A percentile compares a stretch with the other conserved stretches of the same genome.
These are phyloP conservation scores for Coemansia brasiliensis DNA, from an alignment of 192 early-diverging fungal genomes.

Conservation along the genomic window DNA sequence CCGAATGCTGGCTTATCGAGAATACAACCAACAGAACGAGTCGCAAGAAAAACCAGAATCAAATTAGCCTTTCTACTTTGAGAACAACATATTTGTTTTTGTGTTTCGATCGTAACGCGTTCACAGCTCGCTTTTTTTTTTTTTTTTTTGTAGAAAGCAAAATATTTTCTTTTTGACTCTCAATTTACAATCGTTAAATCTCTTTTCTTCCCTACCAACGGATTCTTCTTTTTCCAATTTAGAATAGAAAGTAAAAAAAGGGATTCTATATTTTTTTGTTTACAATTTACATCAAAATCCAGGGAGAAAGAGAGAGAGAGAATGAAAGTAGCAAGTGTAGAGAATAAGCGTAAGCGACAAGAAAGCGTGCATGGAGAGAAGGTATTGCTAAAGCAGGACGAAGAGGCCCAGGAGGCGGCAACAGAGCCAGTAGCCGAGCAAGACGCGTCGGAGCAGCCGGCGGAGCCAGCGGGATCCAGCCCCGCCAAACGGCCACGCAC, in stretches of 20 bases:
- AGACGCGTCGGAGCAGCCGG: background rate
- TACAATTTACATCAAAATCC: too few relatives aligned
- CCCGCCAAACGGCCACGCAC: conserved; percentile 50
- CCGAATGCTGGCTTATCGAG: conserved; percentile 25
- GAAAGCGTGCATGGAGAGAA: conserved; percentile 31
- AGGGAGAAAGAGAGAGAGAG: too few relatives aligned
- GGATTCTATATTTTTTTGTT: background rate
- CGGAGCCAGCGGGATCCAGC: conserved; percentile 24
- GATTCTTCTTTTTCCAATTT: too few relatives aligned
- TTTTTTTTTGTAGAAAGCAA: too few relatives aligned
- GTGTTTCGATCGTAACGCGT: too few relatives aligned
- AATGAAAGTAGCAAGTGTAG: conserved; percentile 20
- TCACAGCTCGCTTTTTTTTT: background rate
- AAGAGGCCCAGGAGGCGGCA: background rate
- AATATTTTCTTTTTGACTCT: too few relatives aligned
- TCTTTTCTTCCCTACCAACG: too few relatives aligned
- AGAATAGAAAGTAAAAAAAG: background rate
- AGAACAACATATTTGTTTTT: too few relatives aligned
- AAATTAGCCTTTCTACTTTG: background rate
- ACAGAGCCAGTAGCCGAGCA: background rate
- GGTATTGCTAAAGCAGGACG: background rate
- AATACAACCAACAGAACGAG: conserved; percentile 13
- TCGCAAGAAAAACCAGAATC: background rate
- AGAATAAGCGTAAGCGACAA: conserved; percentile 53
- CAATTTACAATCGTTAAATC: background rate